These are phyloP conservation scores for Corinectria fuckeliana DNA, from an alignment of 2,329 filamentous ascomycete species.

Conservation along the genomic window DNA sequence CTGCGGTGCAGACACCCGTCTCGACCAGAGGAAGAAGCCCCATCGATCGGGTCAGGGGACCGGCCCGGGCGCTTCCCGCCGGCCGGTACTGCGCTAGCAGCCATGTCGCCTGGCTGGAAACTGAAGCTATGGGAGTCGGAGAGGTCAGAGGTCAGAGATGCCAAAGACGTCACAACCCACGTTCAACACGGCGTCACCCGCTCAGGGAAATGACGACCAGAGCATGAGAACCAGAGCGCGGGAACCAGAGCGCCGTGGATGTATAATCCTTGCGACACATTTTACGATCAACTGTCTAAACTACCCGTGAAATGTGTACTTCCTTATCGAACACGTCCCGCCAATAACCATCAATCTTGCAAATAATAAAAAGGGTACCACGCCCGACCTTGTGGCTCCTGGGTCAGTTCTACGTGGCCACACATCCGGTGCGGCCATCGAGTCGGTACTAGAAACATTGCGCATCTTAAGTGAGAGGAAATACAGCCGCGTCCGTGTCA, in stretches of 20 bases:
- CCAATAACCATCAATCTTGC: slow-evolving; percentile 35
- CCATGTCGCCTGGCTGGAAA: background rate
- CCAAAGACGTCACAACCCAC: background rate
- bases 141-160: background rate
- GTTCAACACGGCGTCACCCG: background rate
- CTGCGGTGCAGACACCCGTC: background rate
- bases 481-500: slow-evolving; percentile 29
- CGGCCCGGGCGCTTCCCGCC: background rate
- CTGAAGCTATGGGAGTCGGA: too few species aligned
- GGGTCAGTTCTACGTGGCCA: slow-evolving; percentile 35
- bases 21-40: background rate
- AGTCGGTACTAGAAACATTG: slow-evolving; percentile 33
- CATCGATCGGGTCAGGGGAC: background rate
- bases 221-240: background rate
- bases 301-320: slow-evolving; percentile 38
- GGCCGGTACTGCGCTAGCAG: background rate
- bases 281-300: slow-evolving; percentile 39
- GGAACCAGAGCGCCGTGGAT: slow-evolving; percentile 7
- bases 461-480: slow-evolving; percentile 32
- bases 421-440: slow-evolving; percentile 25
- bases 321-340: slow-evolving; percentile 34
- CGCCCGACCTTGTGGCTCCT: slow-evolving; percentile 24
- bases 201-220: background rate
- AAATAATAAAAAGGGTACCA: slow-evolving; percentile 23
- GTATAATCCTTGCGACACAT: slow-evolving; percentile 14